phyloP scores from a whole-genome alignment of 306 rosid genomes.

The Corylus heterophylla region DNA sequence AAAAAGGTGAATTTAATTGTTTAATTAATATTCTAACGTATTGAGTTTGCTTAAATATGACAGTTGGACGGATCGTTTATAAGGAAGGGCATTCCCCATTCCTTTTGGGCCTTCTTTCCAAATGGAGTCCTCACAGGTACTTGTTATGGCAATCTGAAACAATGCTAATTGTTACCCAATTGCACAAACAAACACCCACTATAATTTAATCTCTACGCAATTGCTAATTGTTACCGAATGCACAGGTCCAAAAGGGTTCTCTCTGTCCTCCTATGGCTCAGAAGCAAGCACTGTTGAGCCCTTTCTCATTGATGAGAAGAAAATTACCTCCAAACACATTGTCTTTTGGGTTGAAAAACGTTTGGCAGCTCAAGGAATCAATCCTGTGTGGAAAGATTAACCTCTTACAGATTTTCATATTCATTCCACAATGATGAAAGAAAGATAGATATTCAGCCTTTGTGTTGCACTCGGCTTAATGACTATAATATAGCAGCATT shows the following conservation, averaged over 20 bases:
- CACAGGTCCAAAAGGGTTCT: conserved; percentile 91
- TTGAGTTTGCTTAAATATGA: conserved; percentile 19
- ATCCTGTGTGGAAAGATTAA: conserved; percentile 85
- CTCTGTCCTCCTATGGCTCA: conserved; percentile 72
- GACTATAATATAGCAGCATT: neutral
- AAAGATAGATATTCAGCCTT: neutral
- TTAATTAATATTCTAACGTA: too few species aligned
- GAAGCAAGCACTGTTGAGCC: conserved; percentile 89
- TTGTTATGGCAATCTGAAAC: neutral
- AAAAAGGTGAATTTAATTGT: too few species aligned
- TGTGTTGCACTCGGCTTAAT: neutral
- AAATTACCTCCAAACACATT: conserved; percentile 64
- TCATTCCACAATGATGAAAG: neutral
- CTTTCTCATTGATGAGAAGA: conserved; percentile 89
- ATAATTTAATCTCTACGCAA: conserved; percentile 17
- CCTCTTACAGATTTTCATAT: conserved; percentile 2
- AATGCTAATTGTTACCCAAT: conserved; percentile 6
- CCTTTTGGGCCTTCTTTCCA: conserved; percentile 94
- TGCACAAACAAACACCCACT: neutral
- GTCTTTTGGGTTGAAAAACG: conserved; percentile 97
- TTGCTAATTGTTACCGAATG: too few species aligned
- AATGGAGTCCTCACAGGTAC: conserved; percentile 66
- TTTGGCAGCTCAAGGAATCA: conserved; percentile 96
- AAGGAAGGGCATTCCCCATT: conserved; percentile 60
- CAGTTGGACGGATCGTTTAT: conserved; percentile 88